These are phyloP conservation scores for Crassisporium funariophilum DNA, from an alignment of 768 basidiomycete species.

Conservation along the genomic window DNA sequence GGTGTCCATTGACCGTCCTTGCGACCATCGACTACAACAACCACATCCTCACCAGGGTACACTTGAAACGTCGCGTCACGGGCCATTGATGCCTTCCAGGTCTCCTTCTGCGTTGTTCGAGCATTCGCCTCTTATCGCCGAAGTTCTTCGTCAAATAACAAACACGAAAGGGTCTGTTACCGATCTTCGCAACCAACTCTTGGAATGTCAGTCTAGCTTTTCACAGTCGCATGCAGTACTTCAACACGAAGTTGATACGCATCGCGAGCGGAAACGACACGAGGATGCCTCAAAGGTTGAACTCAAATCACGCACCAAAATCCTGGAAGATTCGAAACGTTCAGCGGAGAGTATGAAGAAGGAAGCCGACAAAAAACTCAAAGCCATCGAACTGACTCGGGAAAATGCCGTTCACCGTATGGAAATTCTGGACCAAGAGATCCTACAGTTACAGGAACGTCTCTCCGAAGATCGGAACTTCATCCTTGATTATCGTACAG, in stretches of 20 bases:
- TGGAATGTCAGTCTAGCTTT: slow-evolving; percentile 58
- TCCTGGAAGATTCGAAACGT: slow-evolving; percentile 85
- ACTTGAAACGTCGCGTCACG: slow-evolving; percentile 31
- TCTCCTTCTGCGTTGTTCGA: slow-evolving; percentile 54
- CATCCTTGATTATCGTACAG: slow-evolving; percentile 45
- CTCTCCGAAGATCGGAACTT: slow-evolving; percentile 57
- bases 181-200: slow-evolving; percentile 72
- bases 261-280: slow-evolving; percentile 73
- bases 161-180: slow-evolving; percentile 58
- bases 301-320: slow-evolving; percentile 80
- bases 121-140: slow-evolving; percentile 69
- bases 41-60: slow-evolving; percentile 30
- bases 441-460: slow-evolving; percentile 54
- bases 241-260: slow-evolving; percentile 72
- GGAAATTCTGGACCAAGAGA: slow-evolving; percentile 62
- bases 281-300: slow-evolving; percentile 83
- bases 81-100: slow-evolving; percentile 34
- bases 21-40: slow-evolving; percentile 26
- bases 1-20: slow-evolving; percentile 26
- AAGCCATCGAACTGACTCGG: slow-evolving; percentile 62
- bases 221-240: slow-evolving; percentile 63
- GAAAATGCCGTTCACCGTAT: slow-evolving; percentile 63
- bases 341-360: slow-evolving; percentile 75
- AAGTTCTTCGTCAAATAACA: slow-evolving; percentile 75
- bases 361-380: slow-evolving; percentile 89